Base-by-base conservation (phyloP, 2,329 filamentous ascomycete genomes). In the Xylariaceae sp. region DNA sequence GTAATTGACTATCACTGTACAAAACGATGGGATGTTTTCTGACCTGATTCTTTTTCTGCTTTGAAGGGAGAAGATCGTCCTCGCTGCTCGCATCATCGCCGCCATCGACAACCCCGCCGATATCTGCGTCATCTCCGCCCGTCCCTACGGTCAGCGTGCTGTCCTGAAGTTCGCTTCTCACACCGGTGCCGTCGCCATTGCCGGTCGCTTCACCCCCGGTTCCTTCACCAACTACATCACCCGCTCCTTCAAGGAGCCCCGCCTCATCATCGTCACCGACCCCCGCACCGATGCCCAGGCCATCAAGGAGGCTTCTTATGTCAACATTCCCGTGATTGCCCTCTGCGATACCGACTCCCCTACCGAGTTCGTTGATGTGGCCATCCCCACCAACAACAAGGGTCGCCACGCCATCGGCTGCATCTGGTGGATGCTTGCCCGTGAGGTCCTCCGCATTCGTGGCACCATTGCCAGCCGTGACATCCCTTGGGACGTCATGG, bases 201-300 rank as follows among this genome's bases (percentile, higher is more conserved):
- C 92, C 64, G 92, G 92, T 76, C 92, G 92, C 70, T 98, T 98
- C 85, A 98, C 92, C 67, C 92, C 92, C 69, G 92, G 92, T 86
- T 95, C 90, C 73, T 98, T 98, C 85, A 98, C 92, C 81, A 98
- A 98, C 83, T 98, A 98, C 85, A 98, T 98, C 85, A 98, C 94
- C 72, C 90, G 92, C 66, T 97, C 92, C 55, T 98, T 98, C 88
- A 96, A 96, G 84, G 92, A 98, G 80, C 92, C 92, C 67, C 94
- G 94, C 71, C 81, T 98, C 66, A 97, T 98, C 73, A 83, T 98
- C 69, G 92, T 98, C 65, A 98, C 92, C 74, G 92, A 98, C 72
- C 92, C 92, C 62, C 90, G 94, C 74, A 98, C 94, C 77, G 92
- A 98, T 65, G 88, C 92, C 68, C 92, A 98, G 83, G 92, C 92